These are phyloP conservation scores for Agaricus blazei DNA, from an alignment of 768 basidiomycete species.

Conservation along the genomic window DNA sequence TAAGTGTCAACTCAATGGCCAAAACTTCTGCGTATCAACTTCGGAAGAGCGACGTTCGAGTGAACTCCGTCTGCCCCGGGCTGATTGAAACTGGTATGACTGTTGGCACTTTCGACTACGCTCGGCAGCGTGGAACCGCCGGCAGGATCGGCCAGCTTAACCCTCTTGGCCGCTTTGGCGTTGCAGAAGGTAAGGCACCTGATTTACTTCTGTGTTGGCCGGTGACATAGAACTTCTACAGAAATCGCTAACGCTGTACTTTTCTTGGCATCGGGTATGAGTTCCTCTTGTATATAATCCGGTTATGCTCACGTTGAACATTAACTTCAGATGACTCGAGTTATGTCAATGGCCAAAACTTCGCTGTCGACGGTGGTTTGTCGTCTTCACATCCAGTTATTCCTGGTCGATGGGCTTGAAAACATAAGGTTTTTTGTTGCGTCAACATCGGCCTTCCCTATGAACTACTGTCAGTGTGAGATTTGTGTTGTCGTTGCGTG, in stretches of 20 bases:
- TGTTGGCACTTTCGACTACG: constrained; percentile 64
- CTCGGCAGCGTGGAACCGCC: constrained; percentile 67
- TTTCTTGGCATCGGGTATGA: constrained; percentile 82
- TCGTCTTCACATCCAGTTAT: constrained; percentile 75
- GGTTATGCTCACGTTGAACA: neutral
- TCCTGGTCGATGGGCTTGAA: constrained; percentile 66
- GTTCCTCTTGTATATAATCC: constrained; percentile 1
- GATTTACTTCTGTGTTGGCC: too few species aligned
- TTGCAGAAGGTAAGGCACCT: constrained; percentile 59
- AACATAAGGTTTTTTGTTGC: too few species aligned
- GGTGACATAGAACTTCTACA: constrained; percentile 18
- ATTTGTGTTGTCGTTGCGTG: too few species aligned
- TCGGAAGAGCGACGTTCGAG: constrained; percentile 76
- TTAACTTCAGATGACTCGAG: constrained; percentile 68
- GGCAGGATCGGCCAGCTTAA: constrained; percentile 82
- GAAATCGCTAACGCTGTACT: constrained; percentile 85
- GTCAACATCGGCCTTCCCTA: too few species aligned
- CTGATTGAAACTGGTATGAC: constrained; percentile 96
- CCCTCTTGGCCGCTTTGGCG: constrained; percentile 75
- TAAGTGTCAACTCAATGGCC: constrained; percentile 83
- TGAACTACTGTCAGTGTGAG: too few species aligned
- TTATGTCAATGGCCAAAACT: constrained; percentile 87
- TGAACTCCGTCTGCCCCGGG: constrained; percentile 89
- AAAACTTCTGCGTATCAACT: constrained; percentile 79
- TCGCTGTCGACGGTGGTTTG: constrained; percentile 84